A percentile compares a stretch with the other conserved stretches of the same genome.
These are phyloP conservation scores for Pulveroboletus sp. DNA, from an alignment of 768 basidiomycete species.

Conservation along the genomic window DNA sequence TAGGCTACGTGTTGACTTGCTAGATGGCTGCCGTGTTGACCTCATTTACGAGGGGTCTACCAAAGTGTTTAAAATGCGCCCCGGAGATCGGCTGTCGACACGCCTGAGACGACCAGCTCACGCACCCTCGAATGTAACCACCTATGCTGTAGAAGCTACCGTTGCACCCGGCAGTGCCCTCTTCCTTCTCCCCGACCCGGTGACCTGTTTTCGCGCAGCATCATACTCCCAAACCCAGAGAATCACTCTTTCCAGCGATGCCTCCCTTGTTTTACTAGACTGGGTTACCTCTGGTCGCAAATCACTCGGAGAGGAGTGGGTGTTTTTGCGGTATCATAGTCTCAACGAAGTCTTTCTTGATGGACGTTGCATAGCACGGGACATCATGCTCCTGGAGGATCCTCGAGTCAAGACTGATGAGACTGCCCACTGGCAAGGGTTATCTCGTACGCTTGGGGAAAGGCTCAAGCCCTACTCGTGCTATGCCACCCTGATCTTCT, in stretches of 20 bases:
- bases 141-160: slow-evolving; percentile 59
- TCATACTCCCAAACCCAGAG: slow-evolving; percentile 82
- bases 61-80: slow-evolving; percentile 87
- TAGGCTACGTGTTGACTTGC: slow-evolving; percentile 33
- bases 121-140: slow-evolving; percentile 38
- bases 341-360: slow-evolving; percentile 78
- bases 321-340: slow-evolving; percentile 80
- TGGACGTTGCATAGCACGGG: slow-evolving; percentile 66
- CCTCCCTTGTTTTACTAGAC: slow-evolving; percentile 77
- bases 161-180: slow-evolving; percentile 55
- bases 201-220: slow-evolving; percentile 86
- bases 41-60: slow-evolving; percentile 68
- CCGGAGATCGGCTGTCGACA: slow-evolving; percentile 55
- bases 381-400: slow-evolving; percentile 73
- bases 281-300: slow-evolving; percentile 91
- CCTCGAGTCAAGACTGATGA: slow-evolving; percentile 6
- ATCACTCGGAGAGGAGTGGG: slow-evolving; percentile 86
- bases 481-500: slow-evolving; percentile 84
- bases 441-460: slow-evolving; percentile 50
- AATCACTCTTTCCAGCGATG: slow-evolving; percentile 59
- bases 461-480: slow-evolving; percentile 81
- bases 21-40: neutral
- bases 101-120: slow-evolving; percentile 19
- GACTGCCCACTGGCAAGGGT: slow-evolving; percentile 25
- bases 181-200: slow-evolving; percentile 87